These are phyloP conservation scores for Penicillium subrubescens DNA, from an alignment of 495 filamentous ascomycete genomes.

Conservation along the genomic window DNA sequence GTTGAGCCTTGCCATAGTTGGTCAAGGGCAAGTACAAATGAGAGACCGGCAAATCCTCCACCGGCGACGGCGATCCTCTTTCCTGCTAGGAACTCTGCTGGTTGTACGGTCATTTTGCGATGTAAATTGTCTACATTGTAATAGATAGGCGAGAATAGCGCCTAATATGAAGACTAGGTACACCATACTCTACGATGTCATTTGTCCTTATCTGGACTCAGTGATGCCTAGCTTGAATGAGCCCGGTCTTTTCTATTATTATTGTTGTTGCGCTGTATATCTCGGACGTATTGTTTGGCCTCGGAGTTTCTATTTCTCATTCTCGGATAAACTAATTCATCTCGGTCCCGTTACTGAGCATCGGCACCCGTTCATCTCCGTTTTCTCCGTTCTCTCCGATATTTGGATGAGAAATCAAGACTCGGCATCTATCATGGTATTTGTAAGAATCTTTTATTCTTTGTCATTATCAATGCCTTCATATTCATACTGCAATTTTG, in stretches of 20 bases:
- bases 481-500: background rate
- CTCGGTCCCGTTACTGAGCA: background rate
- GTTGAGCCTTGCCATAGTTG: constrained; percentile 13
- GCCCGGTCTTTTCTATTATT: background rate
- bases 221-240: background rate
- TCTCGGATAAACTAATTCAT: background rate
- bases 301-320: constrained; percentile 3
- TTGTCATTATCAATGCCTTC: background rate
- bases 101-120: constrained; percentile 5
- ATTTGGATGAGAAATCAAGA: background rate
- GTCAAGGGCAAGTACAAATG: constrained; percentile 15
- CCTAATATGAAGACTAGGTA: background rate
- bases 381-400: background rate
- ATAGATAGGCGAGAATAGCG: background rate
- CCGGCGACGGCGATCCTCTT: constrained; percentile 21
- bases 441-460: background rate
- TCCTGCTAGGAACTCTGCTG: constrained; percentile 15
- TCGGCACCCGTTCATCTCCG: too few species aligned
- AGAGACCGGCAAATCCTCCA: constrained; percentile 15
- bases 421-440: background rate
- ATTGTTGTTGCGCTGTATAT: background rate
- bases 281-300: background rate
- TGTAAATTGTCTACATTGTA: background rate
- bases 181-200: background rate
- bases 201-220: background rate